phyloP scores from a whole-genome alignment of 1,284 basidiomycete species.

The Puccinia horiana region DNA sequence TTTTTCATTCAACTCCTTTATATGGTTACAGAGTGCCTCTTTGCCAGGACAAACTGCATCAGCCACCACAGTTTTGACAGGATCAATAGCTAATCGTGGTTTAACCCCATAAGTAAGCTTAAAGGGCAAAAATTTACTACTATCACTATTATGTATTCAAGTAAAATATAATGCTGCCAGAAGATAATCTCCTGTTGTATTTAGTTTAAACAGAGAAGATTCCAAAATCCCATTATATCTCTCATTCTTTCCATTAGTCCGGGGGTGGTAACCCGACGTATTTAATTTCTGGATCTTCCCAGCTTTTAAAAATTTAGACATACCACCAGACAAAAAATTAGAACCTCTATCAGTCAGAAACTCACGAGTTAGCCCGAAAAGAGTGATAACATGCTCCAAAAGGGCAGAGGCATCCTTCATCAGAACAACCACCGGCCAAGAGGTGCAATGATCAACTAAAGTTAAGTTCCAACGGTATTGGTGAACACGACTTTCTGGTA shows the following conservation, averaged over 20 bases:
- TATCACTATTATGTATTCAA: background rate
- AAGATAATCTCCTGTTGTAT: background rate
- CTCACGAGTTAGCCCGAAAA: background rate
- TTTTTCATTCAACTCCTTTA: background rate
- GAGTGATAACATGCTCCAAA: background rate
- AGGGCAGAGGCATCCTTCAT: background rate
- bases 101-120: background rate
- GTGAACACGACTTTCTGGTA: background rate
- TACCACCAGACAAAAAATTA: background rate
- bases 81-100: background rate
- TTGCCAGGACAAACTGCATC: background rate
- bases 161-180: background rate
- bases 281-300: background rate
- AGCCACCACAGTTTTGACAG: background rate
- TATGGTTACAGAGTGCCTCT: background rate
- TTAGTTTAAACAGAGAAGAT: background rate
- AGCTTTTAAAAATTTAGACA: background rate
- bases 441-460: constrained; percentile 17
- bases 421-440: background rate
- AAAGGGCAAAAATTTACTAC: background rate
- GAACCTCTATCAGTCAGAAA: constrained; percentile 9
- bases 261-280: constrained; percentile 24
- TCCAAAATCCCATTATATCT: constrained; percentile 17
- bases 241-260: constrained; percentile 4
- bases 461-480: background rate